These are phyloP conservation scores for Pelargonium exstipulatum DNA, from an alignment of 441 rosid genomes.

Conservation along the genomic window DNA sequence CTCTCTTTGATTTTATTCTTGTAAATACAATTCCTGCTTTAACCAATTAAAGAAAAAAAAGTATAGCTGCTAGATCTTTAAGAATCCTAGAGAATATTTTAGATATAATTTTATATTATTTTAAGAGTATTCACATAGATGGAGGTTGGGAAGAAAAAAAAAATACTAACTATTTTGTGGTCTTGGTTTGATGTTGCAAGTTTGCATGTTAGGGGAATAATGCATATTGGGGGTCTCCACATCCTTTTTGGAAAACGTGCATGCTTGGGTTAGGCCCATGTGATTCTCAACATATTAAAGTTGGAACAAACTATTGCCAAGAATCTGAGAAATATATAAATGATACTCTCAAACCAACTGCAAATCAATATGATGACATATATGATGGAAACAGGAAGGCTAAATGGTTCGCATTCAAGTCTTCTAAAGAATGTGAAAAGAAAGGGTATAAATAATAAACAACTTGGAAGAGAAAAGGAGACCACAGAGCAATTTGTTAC, in stretches of 20 bases:
- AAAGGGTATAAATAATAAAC: too few species aligned
- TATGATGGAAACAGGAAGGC: too few species aligned
- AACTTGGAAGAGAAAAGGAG: not conserved
- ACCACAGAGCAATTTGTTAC: not conserved
- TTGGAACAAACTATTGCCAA: not conserved
- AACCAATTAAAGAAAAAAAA: not conserved
- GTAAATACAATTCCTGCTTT: not conserved
- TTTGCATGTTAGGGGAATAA: conserved; percentile 17
- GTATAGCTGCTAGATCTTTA: conserved; percentile 26
- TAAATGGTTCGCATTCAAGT: too few species aligned
- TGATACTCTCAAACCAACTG: not conserved
- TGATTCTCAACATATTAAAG: not conserved
- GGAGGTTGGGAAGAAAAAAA: conserved; percentile 15
- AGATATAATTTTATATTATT: conserved; percentile 22
- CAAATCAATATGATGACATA: too few species aligned
- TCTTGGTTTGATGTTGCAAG: conserved; percentile 16
- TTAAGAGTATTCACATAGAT: conserved; percentile 7
- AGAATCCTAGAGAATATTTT: conserved; percentile 34
- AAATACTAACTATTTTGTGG: conserved; percentile 11
- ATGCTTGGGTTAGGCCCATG: conserved; percentile 14
- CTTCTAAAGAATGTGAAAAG: too few species aligned
- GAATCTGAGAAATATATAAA: not conserved
- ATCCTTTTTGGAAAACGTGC: conserved; percentile 31
- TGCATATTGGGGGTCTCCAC: conserved; percentile 19
- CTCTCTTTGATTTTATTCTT: conserved; percentile 25